Evolutionary conservation across 176 grass and related monocot species (phyloP), one percentile per base, ranked within the genome.

Genomic region (Carex cristatella): DNA sequence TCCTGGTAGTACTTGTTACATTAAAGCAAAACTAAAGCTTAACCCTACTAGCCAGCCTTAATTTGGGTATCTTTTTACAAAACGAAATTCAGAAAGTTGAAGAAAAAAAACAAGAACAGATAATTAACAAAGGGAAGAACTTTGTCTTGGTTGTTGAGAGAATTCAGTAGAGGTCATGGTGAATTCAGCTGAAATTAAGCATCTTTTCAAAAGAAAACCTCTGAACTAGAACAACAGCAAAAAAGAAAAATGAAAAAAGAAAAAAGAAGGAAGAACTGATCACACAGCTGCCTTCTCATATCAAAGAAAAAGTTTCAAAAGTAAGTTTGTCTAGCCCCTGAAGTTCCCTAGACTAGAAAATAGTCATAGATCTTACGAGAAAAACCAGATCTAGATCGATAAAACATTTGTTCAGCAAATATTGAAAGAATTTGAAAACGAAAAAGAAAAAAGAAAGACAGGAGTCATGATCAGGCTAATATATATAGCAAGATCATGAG

Each of bases 351-450:
- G 18, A 27, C 28, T n/a, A 51, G 4, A 54, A 78, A 53, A 5
- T 48, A 2, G 46, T 32, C 5, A 56, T 40, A 40, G 4, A 38
- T 63, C 32, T n/a, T 7, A 40, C 0, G 28, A 37, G 27, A 82
- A 82, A 82, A 42, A 62, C 40, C 44, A 82, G 80, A 82, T 82
- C 80, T 82, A 67, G n/a, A 82, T 67, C 27, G 38, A 67, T 67
- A 14, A 28, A 10, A 67, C 28, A 8, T 23, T 23, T 82, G 14
- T 67, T 67, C 19, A 82, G 54, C 15, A 48, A 82, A 58, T 65
- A 82, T 28, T 7, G 55, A 76, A 32, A 33, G 10, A 82, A 65
- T 53, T 27, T 78, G 18, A 54, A 31, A 11, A 23, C 23, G 23
- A 23, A 23, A 23, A 23, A 23, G 23, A 23, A 27, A 2, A 76